Evolutionary conservation across 2,329 filamentous ascomycete genomes (phyloP).

Genomic region (Arthrinium phaeospermum): DNA sequence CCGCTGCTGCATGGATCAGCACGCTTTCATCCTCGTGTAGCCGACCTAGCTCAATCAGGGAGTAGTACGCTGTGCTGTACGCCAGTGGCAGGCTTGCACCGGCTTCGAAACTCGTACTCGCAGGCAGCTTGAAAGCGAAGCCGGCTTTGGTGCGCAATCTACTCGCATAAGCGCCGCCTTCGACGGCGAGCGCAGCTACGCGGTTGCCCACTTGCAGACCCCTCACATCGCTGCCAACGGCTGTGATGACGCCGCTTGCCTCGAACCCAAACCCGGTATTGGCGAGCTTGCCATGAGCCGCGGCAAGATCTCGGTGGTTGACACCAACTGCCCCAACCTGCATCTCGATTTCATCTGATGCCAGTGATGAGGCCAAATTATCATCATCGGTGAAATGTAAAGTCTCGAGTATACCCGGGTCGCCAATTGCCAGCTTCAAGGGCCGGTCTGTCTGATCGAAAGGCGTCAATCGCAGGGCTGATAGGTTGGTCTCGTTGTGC

Average conservation of each 20-base stretch:
- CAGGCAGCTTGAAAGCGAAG: conserved; percentile 37
- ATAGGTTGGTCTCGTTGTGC: conserved; percentile 28
- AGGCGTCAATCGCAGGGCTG: conserved; percentile 29
- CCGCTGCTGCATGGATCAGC: conserved; percentile 22
- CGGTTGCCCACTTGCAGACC: conserved; percentile 35
- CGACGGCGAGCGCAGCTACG: conserved; percentile 40
- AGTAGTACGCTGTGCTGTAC: conserved; percentile 23
- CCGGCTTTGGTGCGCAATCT: conserved; percentile 33
- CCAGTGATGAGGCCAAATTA: conserved; percentile 29
- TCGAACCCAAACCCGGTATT: not conserved
- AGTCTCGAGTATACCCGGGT: conserved; percentile 23
- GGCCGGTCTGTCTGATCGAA: conserved; percentile 26
- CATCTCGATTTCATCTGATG: conserved; percentile 42
- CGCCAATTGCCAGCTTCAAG: conserved; percentile 26
- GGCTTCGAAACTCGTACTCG: conserved; percentile 31
- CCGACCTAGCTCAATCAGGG: conserved; percentile 19
- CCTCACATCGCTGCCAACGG: conserved; percentile 9
- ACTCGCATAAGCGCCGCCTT: conserved; percentile 38
- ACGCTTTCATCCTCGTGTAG: conserved; percentile 19
- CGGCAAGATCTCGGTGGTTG: conserved; percentile 38
- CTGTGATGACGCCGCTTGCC: conserved; percentile 11
- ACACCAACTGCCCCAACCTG: conserved; percentile 36
- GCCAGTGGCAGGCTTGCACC: conserved; percentile 21
- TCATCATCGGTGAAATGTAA: conserved; percentile 32
- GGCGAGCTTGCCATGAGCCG: conserved; percentile 22